These are phyloP conservation scores for Trichoderma harzianum DNA, from an alignment of 2,329 filamentous ascomycete genomes.

Conservation along the genomic window DNA sequence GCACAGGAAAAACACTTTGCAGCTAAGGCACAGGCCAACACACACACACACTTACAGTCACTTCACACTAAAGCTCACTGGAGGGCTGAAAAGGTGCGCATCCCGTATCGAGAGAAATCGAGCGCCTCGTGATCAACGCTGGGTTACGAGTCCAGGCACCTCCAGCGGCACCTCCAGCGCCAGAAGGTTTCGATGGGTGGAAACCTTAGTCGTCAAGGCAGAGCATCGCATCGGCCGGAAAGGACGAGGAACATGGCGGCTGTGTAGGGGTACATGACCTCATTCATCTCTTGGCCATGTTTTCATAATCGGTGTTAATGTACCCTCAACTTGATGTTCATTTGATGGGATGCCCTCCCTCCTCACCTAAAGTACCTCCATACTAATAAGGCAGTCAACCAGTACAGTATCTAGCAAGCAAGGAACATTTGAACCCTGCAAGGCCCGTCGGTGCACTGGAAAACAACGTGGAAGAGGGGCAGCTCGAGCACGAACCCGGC, in stretches of 20 bases:
- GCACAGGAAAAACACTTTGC: neutral
- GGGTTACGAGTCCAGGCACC: slow-evolving; percentile 1
- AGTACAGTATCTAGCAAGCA: neutral
- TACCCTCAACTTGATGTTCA: neutral
- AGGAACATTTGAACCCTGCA: neutral
- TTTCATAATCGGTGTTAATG: neutral
- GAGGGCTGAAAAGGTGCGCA: slow-evolving; percentile 1
- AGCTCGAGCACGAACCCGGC: neutral
- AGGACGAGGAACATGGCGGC: neutral
- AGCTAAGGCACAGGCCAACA: slow-evolving; percentile 1
- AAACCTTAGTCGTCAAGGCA: slow-evolving; percentile 7
- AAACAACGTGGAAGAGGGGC: neutral
- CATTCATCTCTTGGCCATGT: neutral
- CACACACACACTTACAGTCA: neutral
- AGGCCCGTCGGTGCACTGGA: neutral
- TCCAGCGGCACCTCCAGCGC: neutral
- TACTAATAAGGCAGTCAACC: too few relatives aligned
- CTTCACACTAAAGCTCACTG: neutral
- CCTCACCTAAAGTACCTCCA: too few relatives aligned
- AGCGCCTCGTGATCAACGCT: slow-evolving; percentile 7
- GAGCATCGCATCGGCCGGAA: too few relatives aligned
- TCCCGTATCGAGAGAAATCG: neutral
- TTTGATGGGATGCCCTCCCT: neutral
- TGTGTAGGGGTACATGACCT: neutral
- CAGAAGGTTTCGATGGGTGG: slow-evolving; percentile 8